Evolutionary conservation across 1,284 basidiomycete genomes (phyloP).

Genomic region (Lentinula novae-zelandiae): DNA sequence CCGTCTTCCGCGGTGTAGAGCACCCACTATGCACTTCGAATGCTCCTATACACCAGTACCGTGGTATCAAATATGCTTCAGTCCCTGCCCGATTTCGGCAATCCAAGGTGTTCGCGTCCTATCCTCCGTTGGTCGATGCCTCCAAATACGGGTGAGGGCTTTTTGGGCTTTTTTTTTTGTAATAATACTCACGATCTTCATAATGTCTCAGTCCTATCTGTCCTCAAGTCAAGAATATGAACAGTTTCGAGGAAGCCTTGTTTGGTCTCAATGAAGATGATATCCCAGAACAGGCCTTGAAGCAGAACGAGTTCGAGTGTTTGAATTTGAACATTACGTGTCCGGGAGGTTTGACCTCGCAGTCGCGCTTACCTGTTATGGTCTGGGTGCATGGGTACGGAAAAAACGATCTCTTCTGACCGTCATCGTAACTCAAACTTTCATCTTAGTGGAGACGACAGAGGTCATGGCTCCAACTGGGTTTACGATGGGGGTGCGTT

Average conservation of each 20-base stretch:
- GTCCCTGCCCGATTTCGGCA: constrained; percentile 73
- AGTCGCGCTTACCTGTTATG: constrained; percentile 66
- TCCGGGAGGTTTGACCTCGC: constrained; percentile 48
- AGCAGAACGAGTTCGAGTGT: constrained; percentile 72
- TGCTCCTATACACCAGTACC: constrained; percentile 61
- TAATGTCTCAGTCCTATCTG: constrained; percentile 56
- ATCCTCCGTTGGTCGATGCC: constrained; percentile 55
- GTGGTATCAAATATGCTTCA: constrained; percentile 70
- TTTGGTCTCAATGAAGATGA: constrained; percentile 56
- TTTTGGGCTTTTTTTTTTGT: neutral
- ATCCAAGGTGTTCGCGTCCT: constrained; percentile 54
- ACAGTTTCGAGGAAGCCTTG: constrained; percentile 53
- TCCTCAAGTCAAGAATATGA: constrained; percentile 51
- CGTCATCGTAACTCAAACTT: constrained; percentile 1
- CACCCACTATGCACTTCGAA: constrained; percentile 56
- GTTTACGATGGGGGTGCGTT: constrained; percentile 67
- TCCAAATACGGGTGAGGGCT: constrained; percentile 55
- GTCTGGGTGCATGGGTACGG: constrained; percentile 74
- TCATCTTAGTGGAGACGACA: constrained; percentile 54
- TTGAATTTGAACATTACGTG: constrained; percentile 75
- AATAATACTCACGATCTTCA: constrained; percentile 2
- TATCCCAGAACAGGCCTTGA: constrained; percentile 49
- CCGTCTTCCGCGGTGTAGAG: constrained; percentile 61
- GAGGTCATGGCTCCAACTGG: constrained; percentile 73
- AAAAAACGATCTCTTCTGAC: constrained; percentile 12